These are phyloP conservation scores for Salix viminalis DNA, from an alignment of 345 rosid genomes.

Conservation along the genomic window DNA sequence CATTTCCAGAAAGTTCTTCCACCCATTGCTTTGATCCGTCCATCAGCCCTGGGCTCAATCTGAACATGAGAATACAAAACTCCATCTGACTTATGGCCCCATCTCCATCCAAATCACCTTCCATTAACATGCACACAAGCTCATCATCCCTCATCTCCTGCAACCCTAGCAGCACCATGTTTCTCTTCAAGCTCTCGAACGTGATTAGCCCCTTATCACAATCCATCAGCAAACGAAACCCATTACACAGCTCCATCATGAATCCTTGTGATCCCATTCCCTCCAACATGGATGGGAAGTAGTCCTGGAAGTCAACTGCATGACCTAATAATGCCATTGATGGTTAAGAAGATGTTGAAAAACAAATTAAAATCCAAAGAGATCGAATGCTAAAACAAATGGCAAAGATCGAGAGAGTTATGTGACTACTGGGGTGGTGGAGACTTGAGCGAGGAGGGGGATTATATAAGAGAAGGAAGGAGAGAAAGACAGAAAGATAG, in stretches of 20 bases:
- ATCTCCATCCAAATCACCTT: conserved; percentile 66
- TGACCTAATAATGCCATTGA: conserved; percentile 21
- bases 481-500: background rate
- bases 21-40: conserved; percentile 35
- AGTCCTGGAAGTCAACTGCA: conserved; percentile 46
- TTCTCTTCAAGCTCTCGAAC: conserved; percentile 64
- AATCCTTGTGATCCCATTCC: conserved; percentile 53
- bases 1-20: conserved; percentile 9
- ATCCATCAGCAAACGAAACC: conserved; percentile 58
- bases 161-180: conserved; percentile 46
- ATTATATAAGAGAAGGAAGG: conserved; percentile 15
- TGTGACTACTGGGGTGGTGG: background rate
- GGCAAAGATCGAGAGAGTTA: background rate
- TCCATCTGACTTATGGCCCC: conserved; percentile 63
- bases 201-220: conserved; percentile 58
- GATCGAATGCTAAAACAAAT: background rate
- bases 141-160: conserved; percentile 57
- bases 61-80: conserved; percentile 62
- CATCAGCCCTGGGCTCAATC: conserved; percentile 54
- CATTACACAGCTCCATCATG: conserved; percentile 50
- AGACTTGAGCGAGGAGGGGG: background rate
- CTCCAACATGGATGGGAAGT: conserved; percentile 54
- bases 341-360: background rate
- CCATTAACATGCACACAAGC: conserved; percentile 52
- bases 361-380: background rate